A percentile compares a stretch with the other conserved stretches of the same genome.
Conservation (phyloP, 768 basidiomycete genomes). For the Suillus cothurnatus region DNA sequence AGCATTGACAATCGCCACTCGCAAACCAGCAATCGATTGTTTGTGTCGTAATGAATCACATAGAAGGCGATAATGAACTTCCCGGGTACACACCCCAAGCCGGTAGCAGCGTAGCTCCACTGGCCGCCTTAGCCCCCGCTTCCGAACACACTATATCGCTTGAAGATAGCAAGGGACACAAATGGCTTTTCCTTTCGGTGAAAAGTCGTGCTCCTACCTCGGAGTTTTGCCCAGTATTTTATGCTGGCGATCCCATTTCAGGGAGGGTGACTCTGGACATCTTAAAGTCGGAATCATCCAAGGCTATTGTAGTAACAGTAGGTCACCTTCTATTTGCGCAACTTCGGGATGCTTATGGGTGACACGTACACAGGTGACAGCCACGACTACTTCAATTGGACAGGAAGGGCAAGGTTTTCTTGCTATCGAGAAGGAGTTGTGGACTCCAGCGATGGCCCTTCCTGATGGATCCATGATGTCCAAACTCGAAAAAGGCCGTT, state of each 20-base stretch:
- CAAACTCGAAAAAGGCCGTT: conserved; percentile 45
- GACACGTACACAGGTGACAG: conserved; percentile 48
- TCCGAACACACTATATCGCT: conserved; percentile 44
- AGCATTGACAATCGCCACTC: not conserved
- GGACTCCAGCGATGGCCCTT: conserved; percentile 35
- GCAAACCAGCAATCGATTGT: no score
- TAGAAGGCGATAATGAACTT: conserved; percentile 16
- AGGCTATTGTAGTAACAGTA: conserved; percentile 46
- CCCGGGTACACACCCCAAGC: conserved; percentile 21
- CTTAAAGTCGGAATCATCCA: conserved; percentile 49
- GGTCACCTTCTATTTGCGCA: not conserved
- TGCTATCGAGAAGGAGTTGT: conserved; percentile 43
- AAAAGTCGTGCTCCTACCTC: conserved; percentile 43
- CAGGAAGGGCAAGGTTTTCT: conserved; percentile 57
- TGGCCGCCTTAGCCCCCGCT: not conserved
- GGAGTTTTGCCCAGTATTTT: conserved; percentile 45
- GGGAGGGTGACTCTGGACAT: conserved; percentile 55
- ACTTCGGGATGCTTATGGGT: not conserved
- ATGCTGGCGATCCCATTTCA: conserved; percentile 49
- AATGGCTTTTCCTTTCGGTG: conserved; percentile 52
- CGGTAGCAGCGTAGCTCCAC: conserved; percentile 7
- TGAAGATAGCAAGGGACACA: conserved; percentile 40
- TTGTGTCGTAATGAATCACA: not conserved
- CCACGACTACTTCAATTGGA: conserved; percentile 53
- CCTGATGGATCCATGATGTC: conserved; percentile 25